phyloP scores from a whole-genome alignment of 2,329 filamentous ascomycete species.

The Botryotinia globosa region DNA sequence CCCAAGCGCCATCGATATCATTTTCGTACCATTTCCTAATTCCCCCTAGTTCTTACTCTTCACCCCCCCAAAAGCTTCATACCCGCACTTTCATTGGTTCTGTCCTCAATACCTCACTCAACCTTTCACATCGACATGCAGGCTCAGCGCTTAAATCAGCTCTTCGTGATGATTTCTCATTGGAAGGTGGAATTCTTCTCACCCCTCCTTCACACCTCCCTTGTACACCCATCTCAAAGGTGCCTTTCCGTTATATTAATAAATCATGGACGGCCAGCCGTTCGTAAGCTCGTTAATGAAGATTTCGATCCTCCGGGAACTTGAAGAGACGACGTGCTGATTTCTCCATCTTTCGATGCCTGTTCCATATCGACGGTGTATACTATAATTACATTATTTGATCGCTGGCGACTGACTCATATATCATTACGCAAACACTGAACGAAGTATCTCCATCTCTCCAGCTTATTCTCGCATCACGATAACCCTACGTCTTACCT shows the following conservation, averaged over 20 bases:
- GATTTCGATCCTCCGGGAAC: not conserved
- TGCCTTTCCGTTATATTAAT: conserved; percentile 17
- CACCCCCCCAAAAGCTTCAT: not conserved
- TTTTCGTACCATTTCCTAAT: not conserved
- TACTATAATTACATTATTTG: not conserved
- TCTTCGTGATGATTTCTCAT: not conserved
- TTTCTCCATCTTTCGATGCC: not conserved
- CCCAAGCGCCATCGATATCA: not conserved
- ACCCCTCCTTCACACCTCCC: conserved; percentile 1
- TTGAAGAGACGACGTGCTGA: not conserved
- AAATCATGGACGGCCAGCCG: conserved; percentile 11
- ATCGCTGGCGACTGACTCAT: conserved; percentile 19
- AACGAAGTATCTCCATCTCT: not conserved
- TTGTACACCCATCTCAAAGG: not conserved
- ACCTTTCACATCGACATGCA: conserved; percentile 9
- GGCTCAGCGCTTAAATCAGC: conserved; percentile 6
- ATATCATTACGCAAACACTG: not conserved
- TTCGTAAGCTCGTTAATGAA: not conserved
- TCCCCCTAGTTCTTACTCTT: not conserved
- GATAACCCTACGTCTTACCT: not conserved
- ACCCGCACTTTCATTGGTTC: conserved; percentile 13
- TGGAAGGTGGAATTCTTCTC: not conserved
- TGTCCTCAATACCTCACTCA: not conserved
- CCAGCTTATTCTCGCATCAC: not conserved
- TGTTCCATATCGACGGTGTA: not conserved